These are phyloP conservation scores for Taphrina wiesneri DNA, from an alignment of 1,139 yeast species.

Conservation along the genomic window DNA sequence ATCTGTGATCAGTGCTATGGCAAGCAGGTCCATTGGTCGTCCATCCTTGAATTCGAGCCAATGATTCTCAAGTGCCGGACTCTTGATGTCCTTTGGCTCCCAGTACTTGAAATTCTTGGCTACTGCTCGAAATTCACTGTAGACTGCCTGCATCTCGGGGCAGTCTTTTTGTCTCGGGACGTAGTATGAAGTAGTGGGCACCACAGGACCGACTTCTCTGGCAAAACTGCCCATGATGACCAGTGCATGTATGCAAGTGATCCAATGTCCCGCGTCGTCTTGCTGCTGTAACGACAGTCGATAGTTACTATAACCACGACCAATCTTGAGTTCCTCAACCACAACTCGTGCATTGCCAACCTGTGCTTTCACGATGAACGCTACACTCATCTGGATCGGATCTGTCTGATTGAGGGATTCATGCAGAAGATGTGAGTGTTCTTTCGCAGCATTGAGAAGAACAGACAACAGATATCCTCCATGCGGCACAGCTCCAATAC, in stretches of 20 bases:
- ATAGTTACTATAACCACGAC: conserved; percentile 30
- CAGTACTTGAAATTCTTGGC: conserved; percentile 28
- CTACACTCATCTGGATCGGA: conserved; percentile 22
- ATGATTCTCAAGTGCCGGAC: conserved; percentile 14
- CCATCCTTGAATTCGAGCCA: conserved; percentile 29
- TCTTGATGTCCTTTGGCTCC: neutral
- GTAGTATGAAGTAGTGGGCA: conserved; percentile 8
- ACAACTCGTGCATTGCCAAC: conserved; percentile 16
- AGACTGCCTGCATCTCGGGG: neutral
- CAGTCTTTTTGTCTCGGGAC: conserved; percentile 9
- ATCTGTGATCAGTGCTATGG: conserved; percentile 25
- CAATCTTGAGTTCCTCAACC: conserved; percentile 23
- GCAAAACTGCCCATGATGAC: conserved; percentile 24
- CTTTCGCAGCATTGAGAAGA: conserved; percentile 23
- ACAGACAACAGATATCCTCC: conserved; percentile 32
- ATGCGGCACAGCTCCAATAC: conserved; percentile 32
- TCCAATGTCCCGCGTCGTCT: conserved; percentile 22
- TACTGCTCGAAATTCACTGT: conserved; percentile 23
- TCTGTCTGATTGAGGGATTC: conserved; percentile 17
- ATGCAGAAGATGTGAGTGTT: conserved; percentile 9
- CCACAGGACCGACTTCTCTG: conserved; percentile 12
- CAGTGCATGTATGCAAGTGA: conserved; percentile 19
- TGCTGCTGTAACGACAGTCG: conserved; percentile 19
- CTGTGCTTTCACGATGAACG: conserved; percentile 26
- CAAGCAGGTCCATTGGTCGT: conserved; percentile 21